Conservation (phyloP, 768 basidiomycete genomes). For the Amanita rubescens region DNA sequence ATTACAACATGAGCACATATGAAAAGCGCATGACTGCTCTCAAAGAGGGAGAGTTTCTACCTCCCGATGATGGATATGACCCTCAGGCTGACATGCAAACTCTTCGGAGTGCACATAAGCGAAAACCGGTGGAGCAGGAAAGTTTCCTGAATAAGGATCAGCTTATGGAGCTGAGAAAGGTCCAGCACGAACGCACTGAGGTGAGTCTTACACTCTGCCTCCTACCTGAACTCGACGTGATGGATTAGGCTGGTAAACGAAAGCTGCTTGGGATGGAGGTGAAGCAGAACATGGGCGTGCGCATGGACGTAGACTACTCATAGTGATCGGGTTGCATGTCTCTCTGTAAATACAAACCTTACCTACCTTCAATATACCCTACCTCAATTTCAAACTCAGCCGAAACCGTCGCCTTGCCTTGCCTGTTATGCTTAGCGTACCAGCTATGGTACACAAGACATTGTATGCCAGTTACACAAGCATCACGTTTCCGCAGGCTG, state of each 20-base stretch:
- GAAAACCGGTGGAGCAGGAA: conserved; percentile 57
- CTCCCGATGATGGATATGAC: conserved; percentile 74
- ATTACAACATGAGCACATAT: conserved; percentile 85
- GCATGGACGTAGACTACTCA: conserved; percentile 55
- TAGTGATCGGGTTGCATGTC: background rate
- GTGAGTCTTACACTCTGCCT: conserved; percentile 28
- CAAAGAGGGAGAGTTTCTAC: conserved; percentile 76
- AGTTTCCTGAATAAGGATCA: conserved; percentile 75
- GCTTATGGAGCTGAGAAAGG: conserved; percentile 69
- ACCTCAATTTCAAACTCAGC: too few species aligned
- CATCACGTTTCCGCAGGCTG: background rate
- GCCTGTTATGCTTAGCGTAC: background rate
- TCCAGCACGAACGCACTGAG: conserved; percentile 82
- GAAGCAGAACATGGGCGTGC: conserved; percentile 76
- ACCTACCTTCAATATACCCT: too few species aligned
- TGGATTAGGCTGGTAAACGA: conserved; percentile 65
- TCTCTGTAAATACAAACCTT: background rate
- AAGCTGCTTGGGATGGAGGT: conserved; percentile 85
- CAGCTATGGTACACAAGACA: background rate
- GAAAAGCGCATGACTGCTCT: conserved; percentile 80
- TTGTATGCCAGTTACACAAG: background rate
- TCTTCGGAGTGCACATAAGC: conserved; percentile 64
- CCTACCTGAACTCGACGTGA: background rate
- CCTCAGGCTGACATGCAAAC: conserved; percentile 80
- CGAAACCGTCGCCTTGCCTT: too few species aligned